Base-by-base conservation (phyloP, 108 stramenopile species). In the Nannochloropsis oceanica region DNA sequence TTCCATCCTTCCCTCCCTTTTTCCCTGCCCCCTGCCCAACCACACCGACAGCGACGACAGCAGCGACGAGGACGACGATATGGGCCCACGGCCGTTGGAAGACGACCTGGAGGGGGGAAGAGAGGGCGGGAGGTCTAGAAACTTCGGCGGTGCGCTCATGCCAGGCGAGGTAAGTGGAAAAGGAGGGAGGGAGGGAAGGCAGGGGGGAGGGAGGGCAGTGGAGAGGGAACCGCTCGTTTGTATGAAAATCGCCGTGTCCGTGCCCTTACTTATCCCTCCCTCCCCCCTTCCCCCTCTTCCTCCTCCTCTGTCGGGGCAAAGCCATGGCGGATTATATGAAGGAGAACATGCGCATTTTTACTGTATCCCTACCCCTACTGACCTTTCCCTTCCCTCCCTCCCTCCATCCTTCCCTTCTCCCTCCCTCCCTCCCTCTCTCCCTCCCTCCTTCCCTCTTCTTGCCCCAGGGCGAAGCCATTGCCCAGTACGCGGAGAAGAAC, bases 401-500 rank as follows among this genome's bases (percentile, higher is more conserved):
- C 34, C 5, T 34, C 34, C 34, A 1, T 34, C 34, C 34, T 5
- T 34, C 5, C 34, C 34, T 34, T n/a, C 34, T 34, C 5, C 34
- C 34, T 34, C 34, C 2, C 34, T 34, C 34, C 34, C 5, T 34
- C 34, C 34, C 34, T 34, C 34, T 5, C 34, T 34, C 5, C 34
- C 34, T 34, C 42, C 87, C 87, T 27, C 89, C 88, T 27, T 34
- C 34, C 34, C 34, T 34, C 34, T 5, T 34, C 34, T 5, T 34
- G 2, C 5, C 34, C 1, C 34, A 34, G 59, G 92, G 92, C 42
- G 91, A 84, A 26, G 92, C 97, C 26, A 92, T 99, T 80, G 97
- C 97, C 8, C 92, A 92, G 84, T 99, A 94, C 85, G 99, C 98
- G 18, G 96, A 98, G 91, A 94, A 97, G 83, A 97, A 96, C 85